These are phyloP conservation scores for Psilocybe mexicana DNA, from an alignment of 1,284 basidiomycete genomes.

Conservation along the genomic window DNA sequence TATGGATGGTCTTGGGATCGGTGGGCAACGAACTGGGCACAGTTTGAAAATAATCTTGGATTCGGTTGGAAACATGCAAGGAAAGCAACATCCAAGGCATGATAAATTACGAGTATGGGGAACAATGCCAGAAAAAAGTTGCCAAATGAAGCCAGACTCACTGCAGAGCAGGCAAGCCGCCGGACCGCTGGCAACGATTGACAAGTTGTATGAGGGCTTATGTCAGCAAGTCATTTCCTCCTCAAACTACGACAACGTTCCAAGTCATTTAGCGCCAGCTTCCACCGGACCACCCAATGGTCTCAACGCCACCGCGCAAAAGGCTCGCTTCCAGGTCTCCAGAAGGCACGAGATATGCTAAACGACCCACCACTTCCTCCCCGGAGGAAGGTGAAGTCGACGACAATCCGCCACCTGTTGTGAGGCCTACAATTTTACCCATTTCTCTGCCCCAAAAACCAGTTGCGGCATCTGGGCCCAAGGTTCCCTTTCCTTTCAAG, in stretches of 20 bases:
- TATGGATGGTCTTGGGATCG: no score
- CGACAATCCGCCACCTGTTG: conserved; percentile 29
- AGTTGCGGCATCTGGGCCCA: conserved; percentile 30
- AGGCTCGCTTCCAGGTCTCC: conserved; percentile 55
- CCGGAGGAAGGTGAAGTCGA: conserved; percentile 81
- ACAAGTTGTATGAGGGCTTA: conserved; percentile 18
- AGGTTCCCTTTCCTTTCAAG: conserved; percentile 74
- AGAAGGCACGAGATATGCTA: conserved; percentile 46
- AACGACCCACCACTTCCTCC: conserved; percentile 62
- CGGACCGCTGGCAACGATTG: no score
- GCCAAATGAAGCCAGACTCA: no score
- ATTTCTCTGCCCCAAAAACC: conserved; percentile 25
- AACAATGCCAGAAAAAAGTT: no score
- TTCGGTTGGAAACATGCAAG: no score
- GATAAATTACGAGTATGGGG: no score
- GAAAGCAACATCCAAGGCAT: no score
- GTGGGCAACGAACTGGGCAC: no score
- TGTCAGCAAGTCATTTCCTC: conserved; percentile 27
- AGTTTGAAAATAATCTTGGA: no score
- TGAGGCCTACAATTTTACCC: conserved; percentile 17
- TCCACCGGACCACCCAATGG: conserved; percentile 23
- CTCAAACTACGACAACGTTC: conserved; percentile 18
- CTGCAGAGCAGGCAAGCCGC: no score
- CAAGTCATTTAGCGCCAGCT: neutral
- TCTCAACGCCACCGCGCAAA: conserved; percentile 44